These are phyloP conservation scores for Penicillium sp. DNA, from an alignment of 2,329 filamentous ascomycete species.

Conservation along the genomic window DNA sequence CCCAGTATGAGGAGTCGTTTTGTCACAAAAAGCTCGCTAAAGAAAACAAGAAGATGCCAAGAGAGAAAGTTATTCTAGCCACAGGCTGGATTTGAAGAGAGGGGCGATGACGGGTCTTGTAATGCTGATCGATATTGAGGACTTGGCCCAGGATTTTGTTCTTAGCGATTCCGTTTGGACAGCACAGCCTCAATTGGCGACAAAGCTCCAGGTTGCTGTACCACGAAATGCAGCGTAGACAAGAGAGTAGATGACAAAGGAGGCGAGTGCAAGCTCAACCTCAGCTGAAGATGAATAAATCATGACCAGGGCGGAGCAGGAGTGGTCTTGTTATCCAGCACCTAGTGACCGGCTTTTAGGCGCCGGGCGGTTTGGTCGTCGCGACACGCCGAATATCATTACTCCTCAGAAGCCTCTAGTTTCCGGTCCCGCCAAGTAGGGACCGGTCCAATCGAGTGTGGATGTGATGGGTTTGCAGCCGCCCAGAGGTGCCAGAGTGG, in stretches of 20 bases:
- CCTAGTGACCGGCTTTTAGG: neutral
- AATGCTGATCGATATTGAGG: neutral
- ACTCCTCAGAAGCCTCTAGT: constrained; percentile 3
- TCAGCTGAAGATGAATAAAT: neutral
- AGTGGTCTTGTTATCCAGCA: neutral
- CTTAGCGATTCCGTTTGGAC: no score
- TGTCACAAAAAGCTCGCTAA: neutral
- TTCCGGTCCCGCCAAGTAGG: neutral
- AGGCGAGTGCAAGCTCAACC: neutral
- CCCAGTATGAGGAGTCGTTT: constrained; percentile 2
- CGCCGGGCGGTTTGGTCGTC: constrained; percentile 1
- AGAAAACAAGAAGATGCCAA: constrained; percentile 7
- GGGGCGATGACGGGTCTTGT: neutral
- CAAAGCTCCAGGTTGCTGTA: neutral
- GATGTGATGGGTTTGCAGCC: constrained; percentile 17
- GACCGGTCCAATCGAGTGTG: constrained; percentile 8
- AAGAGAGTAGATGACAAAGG: neutral
- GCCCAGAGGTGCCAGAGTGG: neutral
- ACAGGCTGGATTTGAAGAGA: neutral
- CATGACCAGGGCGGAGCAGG: neutral
- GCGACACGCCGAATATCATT: neutral
- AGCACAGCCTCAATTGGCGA: neutral
- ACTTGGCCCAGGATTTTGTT: no score
- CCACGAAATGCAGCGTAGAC: neutral
- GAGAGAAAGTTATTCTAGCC: constrained; percentile 1